Evolutionary conservation across 768 basidiomycete genomes (phyloP), one percentile per base, ranked within the genome.

Genomic region (Psilocybe tampanensis): DNA sequence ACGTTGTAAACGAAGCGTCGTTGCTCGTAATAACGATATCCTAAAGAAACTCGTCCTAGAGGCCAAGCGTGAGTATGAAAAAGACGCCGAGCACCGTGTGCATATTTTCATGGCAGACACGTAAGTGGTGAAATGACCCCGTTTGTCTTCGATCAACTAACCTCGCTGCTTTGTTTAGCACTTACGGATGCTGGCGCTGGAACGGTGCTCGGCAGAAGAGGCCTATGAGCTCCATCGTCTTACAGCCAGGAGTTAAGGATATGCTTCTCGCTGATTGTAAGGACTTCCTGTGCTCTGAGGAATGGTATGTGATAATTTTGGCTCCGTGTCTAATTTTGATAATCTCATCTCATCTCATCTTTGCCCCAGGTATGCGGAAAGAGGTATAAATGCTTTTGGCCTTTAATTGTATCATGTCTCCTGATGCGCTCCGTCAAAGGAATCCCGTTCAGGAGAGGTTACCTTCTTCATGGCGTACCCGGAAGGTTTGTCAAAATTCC

Each of bases 171-270:
- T 17, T 55, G 54, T 56, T 44, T 61, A 89, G 88, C 45, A 82
- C 86, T 8, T 89, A 89, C 64, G 82, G 80, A 1, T 86, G 86
- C 65, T 95, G 93, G 93, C 80, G 90, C 55, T 93, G 90, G 88
- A 94, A 92, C 63, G 92, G 91, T 42, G 89, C 92, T 5, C 81
- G 91, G 47, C 90, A 93, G 65, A 95, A 95, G 72, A 82, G 92
- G 29, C 92, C 93, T 0, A 89, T 95, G 88, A 90, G 88, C 65
- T 94, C 92, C n/a, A 94, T 95, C 59, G 92, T 94, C 13, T 80
- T 94, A 11, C 91, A 94, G 64, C 90, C 92, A 3, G 91, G 90
- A 42, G 90, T 94, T 8, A 93, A 93, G 66, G 93, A 94, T 68
- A 94, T 94, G 91, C 84, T 94, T 56, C 75, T 94, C 21, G 83